A percentile compares a stretch with the other conserved stretches of the same genome.
Conservation (phyloP, 352 stramenopile genomes). For the Phytophthora kernoviae region DNA sequence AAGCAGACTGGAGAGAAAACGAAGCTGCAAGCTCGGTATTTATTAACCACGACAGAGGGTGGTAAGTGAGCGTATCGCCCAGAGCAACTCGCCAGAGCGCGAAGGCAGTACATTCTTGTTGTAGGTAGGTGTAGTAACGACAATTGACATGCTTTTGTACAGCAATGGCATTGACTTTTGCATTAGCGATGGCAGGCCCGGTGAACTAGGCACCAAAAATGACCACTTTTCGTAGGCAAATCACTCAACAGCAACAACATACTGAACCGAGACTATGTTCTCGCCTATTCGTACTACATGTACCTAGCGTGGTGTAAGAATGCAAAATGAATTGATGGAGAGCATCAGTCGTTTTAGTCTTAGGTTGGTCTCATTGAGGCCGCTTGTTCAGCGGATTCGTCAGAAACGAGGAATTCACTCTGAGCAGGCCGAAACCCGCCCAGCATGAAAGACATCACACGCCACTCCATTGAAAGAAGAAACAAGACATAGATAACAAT, state of each 20-base stretch:
- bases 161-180: not conserved
- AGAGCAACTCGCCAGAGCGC: constrained; percentile 12
- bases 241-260: too few relatives aligned
- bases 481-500: not conserved
- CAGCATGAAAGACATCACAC: constrained; percentile 85
- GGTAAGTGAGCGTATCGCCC: constrained; percentile 6
- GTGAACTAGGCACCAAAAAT: too few relatives aligned
- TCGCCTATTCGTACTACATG: too few relatives aligned
- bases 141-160: not conserved
- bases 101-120: constrained; percentile 1
- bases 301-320: not conserved
- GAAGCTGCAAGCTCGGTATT: constrained; percentile 23
- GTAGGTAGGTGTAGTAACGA: not conserved
- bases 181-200: too few relatives aligned
- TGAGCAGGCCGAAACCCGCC: constrained; percentile 34
- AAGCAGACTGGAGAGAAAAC: constrained; percentile 1
- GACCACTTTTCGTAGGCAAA: too few relatives aligned
- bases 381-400: constrained; percentile 85
- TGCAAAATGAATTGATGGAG: constrained; percentile 16
- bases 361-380: constrained; percentile 87
- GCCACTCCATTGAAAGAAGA: constrained; percentile 28
- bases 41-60: constrained; percentile 28
- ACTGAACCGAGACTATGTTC: too few relatives aligned
- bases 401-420: constrained; percentile 93
- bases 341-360: constrained; percentile 83